Conservation (phyloP, 2,329 filamentous ascomycete species). For the Cladorrhinum sp. region DNA sequence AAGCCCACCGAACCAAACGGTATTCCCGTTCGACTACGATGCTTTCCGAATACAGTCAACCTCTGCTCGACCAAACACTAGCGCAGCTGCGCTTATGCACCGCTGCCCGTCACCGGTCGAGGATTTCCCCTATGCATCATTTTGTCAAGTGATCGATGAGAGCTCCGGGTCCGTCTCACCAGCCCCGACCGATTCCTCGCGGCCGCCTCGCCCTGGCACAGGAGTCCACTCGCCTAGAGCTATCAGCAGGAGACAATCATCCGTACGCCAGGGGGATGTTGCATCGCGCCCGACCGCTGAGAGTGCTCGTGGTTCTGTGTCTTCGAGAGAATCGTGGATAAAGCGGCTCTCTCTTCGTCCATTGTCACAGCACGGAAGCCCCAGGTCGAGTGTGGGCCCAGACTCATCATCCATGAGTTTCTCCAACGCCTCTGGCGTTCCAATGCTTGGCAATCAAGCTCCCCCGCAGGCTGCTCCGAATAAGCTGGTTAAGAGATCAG, state of each 20-base stretch:
- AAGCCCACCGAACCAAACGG: slow-evolving; percentile 32
- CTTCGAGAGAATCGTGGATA: slow-evolving; percentile 68
- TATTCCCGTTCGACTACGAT: slow-evolving; percentile 32
- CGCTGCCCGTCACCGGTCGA: slow-evolving; percentile 29
- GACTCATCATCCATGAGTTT: slow-evolving; percentile 64
- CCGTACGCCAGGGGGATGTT: slow-evolving; percentile 40
- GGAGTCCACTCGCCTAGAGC: slow-evolving; percentile 41
- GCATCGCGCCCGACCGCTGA: slow-evolving; percentile 41
- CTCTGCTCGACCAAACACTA: slow-evolving; percentile 44
- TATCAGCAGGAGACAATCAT: slow-evolving; percentile 42
- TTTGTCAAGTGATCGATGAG: slow-evolving; percentile 25
- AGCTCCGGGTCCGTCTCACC: slow-evolving; percentile 25
- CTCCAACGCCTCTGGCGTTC: slow-evolving; percentile 64
- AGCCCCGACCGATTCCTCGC: slow-evolving; percentile 30
- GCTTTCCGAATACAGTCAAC: slow-evolving; percentile 29
- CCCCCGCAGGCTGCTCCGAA: slow-evolving; percentile 58
- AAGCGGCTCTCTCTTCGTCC: slow-evolving; percentile 66
- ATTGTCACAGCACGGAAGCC: slow-evolving; percentile 61
- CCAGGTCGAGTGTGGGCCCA: slow-evolving; percentile 61
- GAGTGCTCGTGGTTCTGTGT: slow-evolving; percentile 53
- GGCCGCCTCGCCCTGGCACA: slow-evolving; percentile 31
- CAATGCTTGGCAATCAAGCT: slow-evolving; percentile 52
- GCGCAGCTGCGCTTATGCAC: slow-evolving; percentile 37
- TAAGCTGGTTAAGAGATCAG: slow-evolving; percentile 72
- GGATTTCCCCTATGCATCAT: slow-evolving; percentile 31